Conservation (phyloP, 352 stramenopile genomes). For the Saprolegnia diclina region DNA sequence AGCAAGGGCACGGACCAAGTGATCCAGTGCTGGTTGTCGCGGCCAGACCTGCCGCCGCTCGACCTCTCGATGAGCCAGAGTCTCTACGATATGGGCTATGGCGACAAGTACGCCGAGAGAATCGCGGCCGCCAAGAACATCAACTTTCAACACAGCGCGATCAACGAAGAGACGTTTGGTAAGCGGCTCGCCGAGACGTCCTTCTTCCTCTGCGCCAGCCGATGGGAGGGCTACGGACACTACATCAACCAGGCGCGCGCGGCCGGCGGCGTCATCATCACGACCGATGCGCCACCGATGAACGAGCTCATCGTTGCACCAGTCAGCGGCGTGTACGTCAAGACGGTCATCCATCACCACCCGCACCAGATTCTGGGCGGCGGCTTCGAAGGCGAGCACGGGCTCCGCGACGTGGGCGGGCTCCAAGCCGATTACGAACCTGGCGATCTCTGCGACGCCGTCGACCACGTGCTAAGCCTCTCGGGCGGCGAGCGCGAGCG, state of each 20-base stretch:
- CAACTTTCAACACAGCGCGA: slow-evolving; percentile 28
- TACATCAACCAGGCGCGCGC: slow-evolving; percentile 58
- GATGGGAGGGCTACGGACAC: slow-evolving; percentile 36
- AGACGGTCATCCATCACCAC: not conserved
- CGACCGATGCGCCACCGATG: slow-evolving; percentile 51
- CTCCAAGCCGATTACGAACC: slow-evolving; percentile 24
- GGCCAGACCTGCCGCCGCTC: slow-evolving; percentile 32
- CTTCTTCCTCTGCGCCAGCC: not conserved
- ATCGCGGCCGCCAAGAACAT: not conserved
- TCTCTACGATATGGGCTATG: slow-evolving; percentile 34
- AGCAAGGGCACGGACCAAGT: slow-evolving; percentile 31
- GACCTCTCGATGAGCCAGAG: slow-evolving; percentile 32
- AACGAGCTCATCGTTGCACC: slow-evolving; percentile 44
- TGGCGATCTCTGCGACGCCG: slow-evolving; percentile 6
- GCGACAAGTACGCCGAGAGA: slow-evolving; percentile 29
- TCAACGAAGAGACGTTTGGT: not conserved
- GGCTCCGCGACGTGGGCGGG: not conserved
- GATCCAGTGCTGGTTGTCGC: slow-evolving; percentile 37
- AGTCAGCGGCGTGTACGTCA: slow-evolving; percentile 37
- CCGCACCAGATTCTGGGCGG: not conserved
- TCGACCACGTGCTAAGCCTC: not conserved
- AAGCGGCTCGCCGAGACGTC: slow-evolving; percentile 1
- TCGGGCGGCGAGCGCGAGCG: not conserved
- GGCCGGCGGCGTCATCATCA: slow-evolving; percentile 40
- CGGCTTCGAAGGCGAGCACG: not conserved